A percentile compares a stretch with the other conserved stretches of the same genome.
Evolutionary conservation across 1,284 basidiomycete genomes (phyloP).

Genomic region (Marasmius sp.): DNA sequence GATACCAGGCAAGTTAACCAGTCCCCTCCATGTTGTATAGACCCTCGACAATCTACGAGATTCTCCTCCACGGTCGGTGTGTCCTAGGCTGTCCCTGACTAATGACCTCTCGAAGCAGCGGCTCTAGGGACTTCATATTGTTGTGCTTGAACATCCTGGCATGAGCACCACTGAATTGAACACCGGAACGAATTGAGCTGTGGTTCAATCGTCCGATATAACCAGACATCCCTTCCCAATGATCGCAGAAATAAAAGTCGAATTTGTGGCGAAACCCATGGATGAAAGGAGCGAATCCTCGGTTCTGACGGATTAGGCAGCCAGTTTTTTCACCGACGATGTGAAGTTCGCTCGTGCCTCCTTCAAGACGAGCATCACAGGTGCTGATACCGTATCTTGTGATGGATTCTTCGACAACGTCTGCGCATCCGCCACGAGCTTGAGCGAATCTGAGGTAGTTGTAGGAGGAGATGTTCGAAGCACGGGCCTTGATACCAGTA

Average conservation of each 20-base stretch:
- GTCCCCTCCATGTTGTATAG: conserved; percentile 99
- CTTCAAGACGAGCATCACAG: conserved; percentile 78
- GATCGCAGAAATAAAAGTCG: conserved; percentile 92
- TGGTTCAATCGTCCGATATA: conserved; percentile 99
- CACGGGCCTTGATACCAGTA: conserved; percentile 83
- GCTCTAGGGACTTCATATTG: conserved; percentile 85
- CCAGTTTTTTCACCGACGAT: conserved; percentile 80
- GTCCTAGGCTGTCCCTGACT: conserved; percentile 95
- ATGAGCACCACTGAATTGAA: conserved; percentile 87
- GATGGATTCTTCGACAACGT: conserved; percentile 85
- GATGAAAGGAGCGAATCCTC: conserved; percentile 90
- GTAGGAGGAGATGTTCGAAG: conserved; percentile 96
- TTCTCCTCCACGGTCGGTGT: conserved; percentile 99
- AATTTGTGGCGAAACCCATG: conserved; percentile 99
- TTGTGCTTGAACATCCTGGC: no score
- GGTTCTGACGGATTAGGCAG: conserved; percentile 87
- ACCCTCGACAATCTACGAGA: conserved; percentile 92
- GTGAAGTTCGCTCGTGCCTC: conserved; percentile 86
- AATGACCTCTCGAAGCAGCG: conserved; percentile 86
- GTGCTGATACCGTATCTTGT: conserved; percentile 79
- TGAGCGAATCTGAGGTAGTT: conserved; percentile 99
- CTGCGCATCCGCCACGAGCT: conserved; percentile 89
- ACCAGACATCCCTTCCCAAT: conserved; percentile 91
- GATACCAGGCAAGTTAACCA: conserved; percentile 80
- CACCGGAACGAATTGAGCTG: conserved; percentile 92